Evolutionary conservation across 495 filamentous ascomycete species (phyloP).

Genomic region (Hyaloscypha variabilis): DNA sequence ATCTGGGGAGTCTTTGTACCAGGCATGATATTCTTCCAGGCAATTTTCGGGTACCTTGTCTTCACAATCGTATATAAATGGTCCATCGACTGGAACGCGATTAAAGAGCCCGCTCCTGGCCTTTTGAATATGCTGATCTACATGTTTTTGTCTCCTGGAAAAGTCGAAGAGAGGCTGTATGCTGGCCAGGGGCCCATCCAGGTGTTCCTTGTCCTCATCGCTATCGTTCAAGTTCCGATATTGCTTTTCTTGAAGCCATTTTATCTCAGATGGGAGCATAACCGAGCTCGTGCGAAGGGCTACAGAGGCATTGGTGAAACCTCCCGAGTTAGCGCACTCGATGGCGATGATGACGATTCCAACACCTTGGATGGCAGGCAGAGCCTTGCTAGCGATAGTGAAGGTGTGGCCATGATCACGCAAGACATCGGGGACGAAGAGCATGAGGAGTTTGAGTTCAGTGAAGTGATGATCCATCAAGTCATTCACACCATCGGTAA

Average conservation of each 20-base stretch:
- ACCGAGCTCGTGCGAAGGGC: conserved; percentile 80
- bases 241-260: conserved; percentile 94
- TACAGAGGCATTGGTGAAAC: conserved; percentile 92
- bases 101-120: conserved; percentile 71
- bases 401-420: conserved; percentile 89
- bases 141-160: conserved; percentile 94
- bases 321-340: conserved; percentile 80
- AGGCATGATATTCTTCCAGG: conserved; percentile 99
- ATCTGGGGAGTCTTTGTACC: conserved; percentile 97
- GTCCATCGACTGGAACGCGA: conserved; percentile 82
- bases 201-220: conserved; percentile 77
- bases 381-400: conserved; percentile 79
- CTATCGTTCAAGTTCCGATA: conserved; percentile 83
- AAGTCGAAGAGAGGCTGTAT: conserved; percentile 71
- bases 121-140: conserved; percentile 99
- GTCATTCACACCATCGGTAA: conserved; percentile 97
- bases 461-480: conserved; percentile 97
- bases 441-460: conserved; percentile 96
- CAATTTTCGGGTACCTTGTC: conserved; percentile 97
- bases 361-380: conserved; percentile 60
- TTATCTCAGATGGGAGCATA: conserved; percentile 90
- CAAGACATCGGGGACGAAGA: conserved; percentile 77
- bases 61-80: conserved; percentile 96
- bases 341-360: conserved; percentile 78
- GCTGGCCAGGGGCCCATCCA: conserved; percentile 75